A percentile compares a stretch with the other conserved stretches of the same genome.
These are phyloP conservation scores for Hyphopichia fennica DNA, from an alignment of 1,139 yeast genomes.

Conservation along the genomic window DNA sequence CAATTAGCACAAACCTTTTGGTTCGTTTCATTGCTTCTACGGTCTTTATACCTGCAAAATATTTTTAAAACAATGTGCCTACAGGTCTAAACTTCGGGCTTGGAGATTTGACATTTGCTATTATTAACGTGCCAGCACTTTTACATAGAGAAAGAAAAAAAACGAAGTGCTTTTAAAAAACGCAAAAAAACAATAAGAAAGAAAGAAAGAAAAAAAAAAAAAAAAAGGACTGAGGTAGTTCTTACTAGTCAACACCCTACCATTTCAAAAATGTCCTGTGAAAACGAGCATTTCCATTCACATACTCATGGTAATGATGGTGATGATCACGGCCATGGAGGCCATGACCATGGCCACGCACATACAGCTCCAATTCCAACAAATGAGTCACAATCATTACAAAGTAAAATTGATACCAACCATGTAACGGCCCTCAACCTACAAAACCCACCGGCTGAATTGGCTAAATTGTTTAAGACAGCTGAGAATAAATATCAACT, in stretches of 20 bases:
- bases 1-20: too few species aligned
- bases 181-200: too few species aligned
- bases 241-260: too few species aligned
- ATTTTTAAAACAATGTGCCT: too few species aligned
- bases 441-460: conserved; percentile 49
- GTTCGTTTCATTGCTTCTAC: too few species aligned
- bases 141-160: too few species aligned
- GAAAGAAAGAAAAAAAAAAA: neutral
- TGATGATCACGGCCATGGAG: conserved; percentile 12
- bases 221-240: too few species aligned
- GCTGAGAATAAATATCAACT: conserved; percentile 42
- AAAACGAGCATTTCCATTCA: conserved; percentile 32
- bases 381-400: conserved; percentile 65
- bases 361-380: conserved; percentile 74
- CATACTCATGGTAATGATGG: conserved; percentile 17
- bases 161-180: too few species aligned
- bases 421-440: conserved; percentile 68
- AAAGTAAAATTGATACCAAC: conserved; percentile 58
- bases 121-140: too few species aligned
- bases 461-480: conserved; percentile 51
- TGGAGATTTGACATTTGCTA: too few species aligned
- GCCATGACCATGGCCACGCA: conserved; percentile 21
- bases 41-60: too few species aligned
- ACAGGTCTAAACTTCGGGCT: too few species aligned
- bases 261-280: conserved; percentile 35